Evolutionary conservation across 2,329 filamentous ascomycete genomes (phyloP), one percentile per base, ranked within the genome.

Genomic region (Fusarium sororula): DNA sequence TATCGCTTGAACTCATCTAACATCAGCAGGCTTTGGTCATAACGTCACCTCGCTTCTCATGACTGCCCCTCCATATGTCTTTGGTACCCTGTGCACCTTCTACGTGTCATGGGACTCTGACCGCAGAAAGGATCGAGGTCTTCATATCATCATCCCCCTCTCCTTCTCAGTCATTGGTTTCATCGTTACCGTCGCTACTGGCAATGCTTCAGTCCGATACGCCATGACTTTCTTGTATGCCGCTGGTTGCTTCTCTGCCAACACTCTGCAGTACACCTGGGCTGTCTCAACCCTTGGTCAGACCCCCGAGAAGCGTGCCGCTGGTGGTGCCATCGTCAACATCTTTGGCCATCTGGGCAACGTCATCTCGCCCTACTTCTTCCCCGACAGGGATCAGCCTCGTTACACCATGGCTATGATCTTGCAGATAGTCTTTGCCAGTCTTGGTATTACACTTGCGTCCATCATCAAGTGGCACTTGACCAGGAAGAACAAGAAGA

Each of bases 31-130:
- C 26, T 90, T 90, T 74, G 85, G 84, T 30, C 45, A 83, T 81
- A n/a, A 86, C 5, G 77, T 87, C n/a, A 83, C 83, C 7, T 86
- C 89, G 0, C 83, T 90, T 1, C 84, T 90, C 17, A 83, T 90
- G 67, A 90, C 87, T 0, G 88, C 86, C 0, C 90, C 90, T 2
- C 88, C 88, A 2, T 90, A 90, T 76, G 85, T 88, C 7, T 80
- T 88, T 9, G 85, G 84, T n/a, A 84, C 87, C 4, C 83, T 91
- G 20, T 88, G 86, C 4, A 86, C 89, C 0, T 89, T 90, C 69
- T 66, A 84, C 12, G 90, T 91, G 39, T 87, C 89, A 22, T 90
- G 88, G 85, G 87, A 90, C 73, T 88, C 89, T 8, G 90, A 92
- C 71, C 85, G 85, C 8, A 89, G 87, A 1, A 87, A 87, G n/a